Base-by-base conservation (phyloP, 352 stramenopile genomes). In the Phytophthora uliginosa region DNA sequence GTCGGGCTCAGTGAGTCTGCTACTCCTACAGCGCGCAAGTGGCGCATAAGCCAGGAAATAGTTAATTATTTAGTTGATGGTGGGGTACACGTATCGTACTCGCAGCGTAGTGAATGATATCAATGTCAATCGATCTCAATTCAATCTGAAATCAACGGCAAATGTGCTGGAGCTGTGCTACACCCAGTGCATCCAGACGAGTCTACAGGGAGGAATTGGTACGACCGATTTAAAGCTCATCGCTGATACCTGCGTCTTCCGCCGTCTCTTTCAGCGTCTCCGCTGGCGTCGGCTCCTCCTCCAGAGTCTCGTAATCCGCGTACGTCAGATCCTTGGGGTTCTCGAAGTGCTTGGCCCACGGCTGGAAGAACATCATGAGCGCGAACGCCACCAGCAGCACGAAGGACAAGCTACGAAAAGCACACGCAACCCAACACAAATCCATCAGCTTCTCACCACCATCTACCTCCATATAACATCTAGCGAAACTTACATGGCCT, bases 341-440 rank as follows among this genome's bases (percentile, higher is more conserved):
- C 3, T 78, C 67, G 62, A 84, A 82, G 53, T 77, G 74, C 33
- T 84, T 81, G 51, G 68, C 79, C 88, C 88, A 95, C 40, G 88
- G 88, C 77, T 92, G 84, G 75, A 95, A 93, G 72, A 87, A 91
- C 63, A 84, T 88, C 36, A 90, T 83, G 22, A 93, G 74, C 9
- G 69, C 84, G 65, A 95, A 95, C 31, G 79, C 69, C 58, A 84
- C 77, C 28, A 89, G 57, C 59, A 85, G 26, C 75, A 81, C 72
- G 52, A 85, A 81, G 31, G 73, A 81, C 54, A 85, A 45, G 12
- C 66, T 76, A 50, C 34, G 38, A 61, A 20, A 42, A 63, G 20
- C 33, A 33, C 24, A 22, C 20, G 52, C 45, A 31, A 34, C 55
- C 5, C 54, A 60, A 17, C 12, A 36, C 42, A 47, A 59, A 34